phyloP scores from a whole-genome alignment of 768 basidiomycete species.

The Hortiboletus flavorubellus region DNA sequence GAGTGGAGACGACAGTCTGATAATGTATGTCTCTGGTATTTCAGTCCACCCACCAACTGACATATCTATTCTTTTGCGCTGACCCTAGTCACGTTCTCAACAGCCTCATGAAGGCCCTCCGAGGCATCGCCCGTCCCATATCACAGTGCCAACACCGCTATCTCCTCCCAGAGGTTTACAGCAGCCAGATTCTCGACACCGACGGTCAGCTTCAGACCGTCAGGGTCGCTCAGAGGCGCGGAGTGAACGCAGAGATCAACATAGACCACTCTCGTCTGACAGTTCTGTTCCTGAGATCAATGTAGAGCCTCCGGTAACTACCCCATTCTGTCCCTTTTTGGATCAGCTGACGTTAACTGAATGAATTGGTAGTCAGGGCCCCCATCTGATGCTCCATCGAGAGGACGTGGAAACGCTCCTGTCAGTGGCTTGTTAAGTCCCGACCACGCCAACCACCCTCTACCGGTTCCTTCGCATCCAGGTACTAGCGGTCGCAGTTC shows the following conservation, averaged over 20 bases:
- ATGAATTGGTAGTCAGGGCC: constrained; percentile 26
- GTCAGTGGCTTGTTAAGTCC: constrained; percentile 26
- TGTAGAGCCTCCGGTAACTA: constrained; percentile 30
- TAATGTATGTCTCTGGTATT: constrained; percentile 11
- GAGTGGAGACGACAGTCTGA: constrained; percentile 30
- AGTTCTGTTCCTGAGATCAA: constrained; percentile 35
- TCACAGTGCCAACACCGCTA: constrained; percentile 26
- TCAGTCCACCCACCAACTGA: background rate
- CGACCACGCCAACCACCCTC: constrained; percentile 29
- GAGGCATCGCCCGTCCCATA: constrained; percentile 16
- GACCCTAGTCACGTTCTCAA: constrained; percentile 19
- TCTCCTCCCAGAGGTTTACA: constrained; percentile 23
- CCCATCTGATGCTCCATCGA: constrained; percentile 32
- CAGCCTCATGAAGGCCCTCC: constrained; percentile 7
- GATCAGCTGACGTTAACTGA: constrained; percentile 13
- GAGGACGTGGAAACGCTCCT: constrained; percentile 15
- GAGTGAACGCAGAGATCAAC: constrained; percentile 18
- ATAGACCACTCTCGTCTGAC: constrained; percentile 28
- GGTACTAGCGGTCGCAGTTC: constrained; percentile 10
- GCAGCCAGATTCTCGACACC: constrained; percentile 12
- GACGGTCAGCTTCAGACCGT: constrained; percentile 23
- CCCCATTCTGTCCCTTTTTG: constrained; percentile 3
- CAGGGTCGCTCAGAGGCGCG: constrained; percentile 23
- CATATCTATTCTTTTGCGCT: background rate
- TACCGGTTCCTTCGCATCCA: constrained; percentile 23